phyloP scores from a whole-genome alignment of 805 yeast genomes.

The Pichia exigua region DNA sequence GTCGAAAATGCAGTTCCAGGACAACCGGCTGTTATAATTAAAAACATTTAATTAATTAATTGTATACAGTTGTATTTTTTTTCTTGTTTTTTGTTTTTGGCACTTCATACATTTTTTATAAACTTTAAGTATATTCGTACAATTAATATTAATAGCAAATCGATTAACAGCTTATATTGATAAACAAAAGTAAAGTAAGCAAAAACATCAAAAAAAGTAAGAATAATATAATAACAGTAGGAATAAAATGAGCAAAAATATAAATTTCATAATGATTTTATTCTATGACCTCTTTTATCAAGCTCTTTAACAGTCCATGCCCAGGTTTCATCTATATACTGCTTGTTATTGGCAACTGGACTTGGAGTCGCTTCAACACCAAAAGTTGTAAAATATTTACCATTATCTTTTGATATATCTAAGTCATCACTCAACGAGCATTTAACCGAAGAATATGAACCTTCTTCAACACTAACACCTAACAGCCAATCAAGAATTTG shows the following conservation, averaged over 20 bases:
- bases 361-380: conserved; percentile 55
- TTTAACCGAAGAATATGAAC: conserved; percentile 54
- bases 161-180: neutral
- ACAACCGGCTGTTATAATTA: conserved; percentile 76
- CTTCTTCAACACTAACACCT: conserved; percentile 69
- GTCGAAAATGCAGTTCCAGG: conserved; percentile 89
- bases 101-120: neutral
- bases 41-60: conserved; percentile 40
- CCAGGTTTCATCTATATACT: conserved; percentile 66
- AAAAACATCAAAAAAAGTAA: neutral
- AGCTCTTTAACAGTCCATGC: conserved; percentile 66
- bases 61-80: neutral
- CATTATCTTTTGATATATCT: conserved; percentile 49
- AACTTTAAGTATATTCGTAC: neutral
- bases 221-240: neutral
- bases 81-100: neutral
- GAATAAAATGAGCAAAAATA: neutral
- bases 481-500: conserved; percentile 60
- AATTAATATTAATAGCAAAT: neutral
- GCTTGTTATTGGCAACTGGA: conserved; percentile 45
- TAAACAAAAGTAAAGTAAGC: neutral
- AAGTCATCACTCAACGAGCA: conserved; percentile 52
- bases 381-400: conserved; percentile 57
- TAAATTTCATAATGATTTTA: conserved; percentile 2
- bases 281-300: conserved; percentile 39